Conservation (phyloP, 2,329 filamentous ascomycete genomes). For the Ustulina deusta region DNA sequence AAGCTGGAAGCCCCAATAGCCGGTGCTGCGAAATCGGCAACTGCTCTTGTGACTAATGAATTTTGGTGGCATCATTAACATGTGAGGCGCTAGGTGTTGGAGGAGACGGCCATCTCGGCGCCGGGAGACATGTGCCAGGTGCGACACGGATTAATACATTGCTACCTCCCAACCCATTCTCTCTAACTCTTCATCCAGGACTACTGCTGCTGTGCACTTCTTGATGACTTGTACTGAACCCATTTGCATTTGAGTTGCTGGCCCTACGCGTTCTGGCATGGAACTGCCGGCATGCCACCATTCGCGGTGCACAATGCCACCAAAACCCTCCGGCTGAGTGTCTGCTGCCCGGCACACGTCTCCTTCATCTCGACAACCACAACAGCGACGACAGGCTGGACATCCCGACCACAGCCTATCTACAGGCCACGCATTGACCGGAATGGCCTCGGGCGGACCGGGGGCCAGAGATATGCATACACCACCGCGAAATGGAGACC, state of each 20-base stretch:
- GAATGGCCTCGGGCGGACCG: conserved; percentile 34
- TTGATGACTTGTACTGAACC: background rate
- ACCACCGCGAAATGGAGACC: conserved; percentile 67
- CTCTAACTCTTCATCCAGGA: background rate
- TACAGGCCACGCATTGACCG: conserved; percentile 4
- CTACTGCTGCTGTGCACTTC: background rate
- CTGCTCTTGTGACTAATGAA: conserved; percentile 38
- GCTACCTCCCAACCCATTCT: background rate
- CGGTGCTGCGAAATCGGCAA: conserved; percentile 39
- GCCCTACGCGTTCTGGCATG: conserved; percentile 47
- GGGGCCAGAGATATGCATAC: conserved; percentile 47
- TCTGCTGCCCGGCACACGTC: conserved; percentile 16
- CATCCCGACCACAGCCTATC: conserved; percentile 35
- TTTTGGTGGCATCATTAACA: conserved; percentile 26
- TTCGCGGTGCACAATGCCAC: conserved; percentile 61
- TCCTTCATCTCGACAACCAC: conserved; percentile 18
- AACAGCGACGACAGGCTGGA: conserved; percentile 7
- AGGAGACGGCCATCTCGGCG: conserved; percentile 15
- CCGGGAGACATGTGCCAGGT: background rate
- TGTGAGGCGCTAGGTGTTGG: conserved; percentile 29
- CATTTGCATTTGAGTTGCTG: background rate
- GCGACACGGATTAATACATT: background rate
- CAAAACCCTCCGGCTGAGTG: conserved; percentile 50
- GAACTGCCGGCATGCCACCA: conserved; percentile 58
- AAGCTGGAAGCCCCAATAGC: background rate